Conservation (phyloP, 345 rosid species). For the Atalantia buxifolia region DNA sequence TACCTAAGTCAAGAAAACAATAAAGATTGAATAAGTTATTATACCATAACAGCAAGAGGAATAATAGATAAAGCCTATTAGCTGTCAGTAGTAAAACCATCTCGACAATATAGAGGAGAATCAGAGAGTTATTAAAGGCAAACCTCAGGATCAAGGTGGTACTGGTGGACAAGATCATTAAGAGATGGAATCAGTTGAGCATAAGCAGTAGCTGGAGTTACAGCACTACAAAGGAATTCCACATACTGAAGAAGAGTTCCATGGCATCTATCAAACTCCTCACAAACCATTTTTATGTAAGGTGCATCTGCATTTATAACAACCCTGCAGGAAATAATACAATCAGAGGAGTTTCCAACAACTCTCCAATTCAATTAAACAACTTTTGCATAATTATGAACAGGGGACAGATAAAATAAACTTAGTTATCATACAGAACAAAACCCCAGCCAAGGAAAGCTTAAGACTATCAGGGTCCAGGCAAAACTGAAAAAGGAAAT, state of each 20-base stretch:
- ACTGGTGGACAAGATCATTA: slow-evolving; percentile 75
- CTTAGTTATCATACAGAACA: background rate
- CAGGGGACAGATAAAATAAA: background rate
- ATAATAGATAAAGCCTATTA: background rate
- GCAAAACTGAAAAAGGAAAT: background rate
- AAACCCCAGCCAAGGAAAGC: background rate
- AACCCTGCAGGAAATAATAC: slow-evolving; percentile 56
- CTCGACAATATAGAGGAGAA: background rate
- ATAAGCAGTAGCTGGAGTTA: slow-evolving; percentile 73
- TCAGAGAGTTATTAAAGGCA: slow-evolving; percentile 15
- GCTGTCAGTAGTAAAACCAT: background rate
- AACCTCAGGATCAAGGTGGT: slow-evolving; percentile 99
- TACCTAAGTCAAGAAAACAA: slow-evolving; percentile 48
- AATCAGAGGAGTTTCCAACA: background rate
- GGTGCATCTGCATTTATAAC: slow-evolving; percentile 92
- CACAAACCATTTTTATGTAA: slow-evolving; percentile 98
- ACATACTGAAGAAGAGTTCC: slow-evolving; percentile 98
- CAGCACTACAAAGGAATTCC: slow-evolving; percentile 85
- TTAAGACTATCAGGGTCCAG: background rate
- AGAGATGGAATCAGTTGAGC: slow-evolving; percentile 84
- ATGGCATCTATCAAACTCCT: slow-evolving; percentile 97
- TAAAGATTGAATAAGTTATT: background rate
- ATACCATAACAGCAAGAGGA: background rate
- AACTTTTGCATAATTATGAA: background rate
- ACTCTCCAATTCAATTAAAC: background rate